Base-by-base conservation (phyloP, 176 grass and related monocot genomes). In the Phoenix roebelenii region DNA sequence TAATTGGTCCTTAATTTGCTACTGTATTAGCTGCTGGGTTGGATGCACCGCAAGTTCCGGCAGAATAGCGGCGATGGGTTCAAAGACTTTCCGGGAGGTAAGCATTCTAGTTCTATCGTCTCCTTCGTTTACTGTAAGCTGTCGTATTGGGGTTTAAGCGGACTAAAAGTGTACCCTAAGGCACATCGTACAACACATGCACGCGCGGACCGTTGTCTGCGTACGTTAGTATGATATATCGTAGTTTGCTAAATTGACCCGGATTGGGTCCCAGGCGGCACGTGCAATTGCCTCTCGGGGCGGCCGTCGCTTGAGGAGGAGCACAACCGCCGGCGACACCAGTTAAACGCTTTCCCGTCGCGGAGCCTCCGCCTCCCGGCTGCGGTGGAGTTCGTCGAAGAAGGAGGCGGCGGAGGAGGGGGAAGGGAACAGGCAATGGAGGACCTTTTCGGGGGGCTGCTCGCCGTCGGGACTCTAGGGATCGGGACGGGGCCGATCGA, bases 11-110 rank as follows among this genome's bases (percentile, higher is more conserved):
- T 7, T 0, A n/a, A n/a, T 7, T 0, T 35, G 32, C 17, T 57
- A 50, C 5, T 18, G 4, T 80, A n/a, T 32, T 78, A 98, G 93
- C 66, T 98, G 50, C 76, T 92, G 2, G 93, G 84, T 70, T 98
- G 93, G 93, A 98, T 98, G 93, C 93, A 98, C 62, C 79, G 87
- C 1, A 98, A 88, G 51, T 66, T 98, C 48, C 81, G 87, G 28
- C 81, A 85, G 63, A 88, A 77, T 28, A 80, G 71, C 73, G 70
- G 83, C 62, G 93, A 98, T 54, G 84, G 72, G 3, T 76, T 91
- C 39, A 91, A 91, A 72, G 92, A 90, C 17, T 85, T 73, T n/a
- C 25, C 49, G n/a, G 15, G 53, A 49, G 79, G 72, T 61, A 44
- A 9, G 35, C 10, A 44, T 14, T 81, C 87, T 97, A 76, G 12